Evolutionary conservation across 371 early-diverging fungal genomes (phyloP), one percentile per base, ranked within the genome.

Genomic region (Apophysomyces sp.): DNA sequence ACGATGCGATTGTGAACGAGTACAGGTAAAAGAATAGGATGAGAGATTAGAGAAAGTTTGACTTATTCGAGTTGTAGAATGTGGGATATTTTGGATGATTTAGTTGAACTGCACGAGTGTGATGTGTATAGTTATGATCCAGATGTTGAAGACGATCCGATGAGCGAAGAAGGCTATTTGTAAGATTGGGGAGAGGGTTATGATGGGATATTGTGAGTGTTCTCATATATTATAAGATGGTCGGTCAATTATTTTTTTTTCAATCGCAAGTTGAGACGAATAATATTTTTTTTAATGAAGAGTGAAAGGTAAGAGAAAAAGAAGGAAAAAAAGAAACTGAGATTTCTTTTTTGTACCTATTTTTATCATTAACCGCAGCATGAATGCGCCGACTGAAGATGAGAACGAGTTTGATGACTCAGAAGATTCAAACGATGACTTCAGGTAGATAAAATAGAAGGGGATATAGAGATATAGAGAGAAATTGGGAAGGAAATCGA

Each of bases 211-310:
- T 53, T 29, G 21, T 52, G 18, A 18, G 26, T 39, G 16, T 34
- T 34, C 34, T 34, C 13, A 8, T 63, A 28, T 15, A 12, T 40
- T 36, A 28, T 18, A 58, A 91, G 91, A 27, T 93, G 94, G 95
- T 90, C 92, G 32, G 88, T 94, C 73, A 92, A 94, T 82, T 92
- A 91, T 78, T 94, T 96, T 65, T 94, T 96, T 78, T 89, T 86
- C 67, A 95, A 96, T 77, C 84, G 89, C 58, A 86, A 89, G 60
- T 74, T 91, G 61, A 94, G 92, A 72, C 79, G 94, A 57, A 88
- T 96, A 49, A 78, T 95, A 11, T 94, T 92, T 67, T 92, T 96
- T 69, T 89, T 92, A 2, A 86, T 85, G 34, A 84, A 90, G 37
- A 89, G 92, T 36, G 86, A 93, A 61, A 92, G 92, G 90, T 91